phyloP scores from a whole-genome alignment of 1,284 basidiomycete genomes.

The Volvariella surrecta region DNA sequence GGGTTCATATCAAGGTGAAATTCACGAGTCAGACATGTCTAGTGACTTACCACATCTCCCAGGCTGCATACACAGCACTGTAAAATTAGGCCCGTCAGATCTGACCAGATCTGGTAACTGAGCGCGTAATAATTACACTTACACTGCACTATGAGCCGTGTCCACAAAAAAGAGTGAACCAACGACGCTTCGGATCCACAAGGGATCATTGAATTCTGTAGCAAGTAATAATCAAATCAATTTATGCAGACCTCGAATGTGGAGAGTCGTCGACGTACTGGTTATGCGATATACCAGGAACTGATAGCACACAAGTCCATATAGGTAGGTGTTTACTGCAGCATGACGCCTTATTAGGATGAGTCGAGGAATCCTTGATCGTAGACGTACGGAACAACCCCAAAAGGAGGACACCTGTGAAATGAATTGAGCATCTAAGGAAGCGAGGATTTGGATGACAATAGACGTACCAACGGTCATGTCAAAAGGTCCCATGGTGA shows the following conservation, averaged over 20 bases:
- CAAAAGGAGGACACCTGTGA: slow-evolving; percentile 26
- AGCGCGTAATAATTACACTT: slow-evolving; percentile 9
- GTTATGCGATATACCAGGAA: too few relatives aligned
- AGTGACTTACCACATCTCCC: slow-evolving; percentile 27
- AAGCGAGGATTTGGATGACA: neutral
- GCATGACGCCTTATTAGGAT: neutral
- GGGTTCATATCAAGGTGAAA: neutral
- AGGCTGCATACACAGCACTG: slow-evolving; percentile 31
- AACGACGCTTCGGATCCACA: slow-evolving; percentile 33
- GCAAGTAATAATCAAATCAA: too few relatives aligned
- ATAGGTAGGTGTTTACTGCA: slow-evolving; percentile 42
- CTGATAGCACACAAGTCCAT: too few relatives aligned
- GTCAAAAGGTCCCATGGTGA: neutral
- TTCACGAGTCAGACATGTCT: neutral
- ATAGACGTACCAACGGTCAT: neutral
- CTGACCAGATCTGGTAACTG: neutral
- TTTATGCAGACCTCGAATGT: too few relatives aligned
- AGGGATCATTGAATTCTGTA: too few relatives aligned
- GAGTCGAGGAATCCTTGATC: neutral
- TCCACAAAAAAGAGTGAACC: slow-evolving; percentile 32
- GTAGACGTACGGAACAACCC: slow-evolving; percentile 28
- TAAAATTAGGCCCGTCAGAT: too few relatives aligned
- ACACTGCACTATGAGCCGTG: slow-evolving; percentile 34
- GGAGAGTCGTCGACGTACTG: too few relatives aligned
- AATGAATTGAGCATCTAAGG: neutral